These are phyloP conservation scores for Backusella australiensis DNA, from an alignment of 192 early-diverging fungal genomes.

Conservation along the genomic window DNA sequence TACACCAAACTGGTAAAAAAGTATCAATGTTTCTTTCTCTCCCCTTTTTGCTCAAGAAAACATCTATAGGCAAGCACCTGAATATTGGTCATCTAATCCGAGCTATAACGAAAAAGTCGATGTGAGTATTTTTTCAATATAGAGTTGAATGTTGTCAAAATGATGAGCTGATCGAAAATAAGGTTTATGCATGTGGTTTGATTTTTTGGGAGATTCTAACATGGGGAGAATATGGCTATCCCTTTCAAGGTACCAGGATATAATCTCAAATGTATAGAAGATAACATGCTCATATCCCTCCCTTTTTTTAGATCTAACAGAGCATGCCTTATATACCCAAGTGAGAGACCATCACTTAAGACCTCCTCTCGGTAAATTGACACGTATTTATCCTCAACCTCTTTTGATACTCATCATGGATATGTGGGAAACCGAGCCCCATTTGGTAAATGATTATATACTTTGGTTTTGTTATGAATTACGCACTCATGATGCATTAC, in stretches of 20 bases:
- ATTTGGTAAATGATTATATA: not conserved
- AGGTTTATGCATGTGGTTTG: slow-evolving; percentile 66
- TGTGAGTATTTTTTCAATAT: not conserved
- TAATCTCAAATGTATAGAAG: too few species aligned
- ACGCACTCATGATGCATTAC: too few species aligned
- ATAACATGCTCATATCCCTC: too few species aligned
- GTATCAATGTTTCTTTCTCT: not conserved
- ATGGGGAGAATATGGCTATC: slow-evolving; percentile 68
- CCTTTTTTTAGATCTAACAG: not conserved
- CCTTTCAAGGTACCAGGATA: slow-evolving; percentile 47
- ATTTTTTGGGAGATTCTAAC: slow-evolving; percentile 80
- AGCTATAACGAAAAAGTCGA: slow-evolving; percentile 71
- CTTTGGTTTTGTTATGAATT: not conserved
- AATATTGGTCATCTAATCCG: slow-evolving; percentile 72
- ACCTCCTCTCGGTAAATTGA: not conserved
- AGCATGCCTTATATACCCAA: not conserved
- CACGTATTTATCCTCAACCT: not conserved
- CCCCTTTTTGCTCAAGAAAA: not conserved
- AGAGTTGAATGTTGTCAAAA: not conserved
- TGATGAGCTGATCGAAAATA: not conserved
- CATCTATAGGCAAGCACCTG: slow-evolving; percentile 56
- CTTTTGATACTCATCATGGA: not conserved
- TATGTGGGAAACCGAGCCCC: not conserved
- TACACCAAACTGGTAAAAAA: slow-evolving; percentile 64
- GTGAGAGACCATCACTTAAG: not conserved